Base-by-base conservation (phyloP, 192 early-diverging fungal species). In the Coemansia sp. region DNA sequence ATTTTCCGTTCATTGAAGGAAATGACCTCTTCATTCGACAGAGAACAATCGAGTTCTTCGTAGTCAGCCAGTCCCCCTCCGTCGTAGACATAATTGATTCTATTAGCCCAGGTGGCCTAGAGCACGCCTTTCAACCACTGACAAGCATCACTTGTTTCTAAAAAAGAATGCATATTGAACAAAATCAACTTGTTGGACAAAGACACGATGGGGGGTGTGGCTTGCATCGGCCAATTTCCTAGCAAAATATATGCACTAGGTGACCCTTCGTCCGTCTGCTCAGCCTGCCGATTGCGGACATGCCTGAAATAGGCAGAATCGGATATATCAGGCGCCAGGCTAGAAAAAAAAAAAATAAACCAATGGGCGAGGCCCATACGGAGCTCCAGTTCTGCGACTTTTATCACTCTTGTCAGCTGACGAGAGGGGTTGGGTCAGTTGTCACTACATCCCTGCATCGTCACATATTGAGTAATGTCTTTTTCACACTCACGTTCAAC, bases 211-310 rank as follows among this genome's bases (percentile, higher is more conserved):
- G 49, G 20, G 27, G 27, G 27, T 27, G 36, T 60, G 53, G 13
- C 53, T 29, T 57, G 57, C 57, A 60, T 60, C 57, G 57, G 57
- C 57, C 31, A 31, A 34, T 60, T 60, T 52, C 22, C 3, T 60
- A 60, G 34, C 29, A 57, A 52, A 52, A 52, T 22, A 22, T 22
- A 52, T 52, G 49, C 49, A 24, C 20, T 8, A 22, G 49, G n/a
- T 8, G 10, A 22, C 49, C n/a, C 24, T n/a, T 49, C 47, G 47
- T 20, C 8, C 49, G 22, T 52, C 49, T 52, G 49, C 49, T 52
- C 49, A 52, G 49, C n/a, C 13, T 57, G 27, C 29, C 53, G 27
- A 57, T 57, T 31, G 29, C 24, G 53, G 24, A 27, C 29, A 57
- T 57, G n/a, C 20, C 49, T 22, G n/a, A 10, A 20, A 22, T 24